Evolutionary conservation across 2,329 filamentous ascomycete genomes (phyloP).

Genomic region (Colletotrichum viniferum): DNA sequence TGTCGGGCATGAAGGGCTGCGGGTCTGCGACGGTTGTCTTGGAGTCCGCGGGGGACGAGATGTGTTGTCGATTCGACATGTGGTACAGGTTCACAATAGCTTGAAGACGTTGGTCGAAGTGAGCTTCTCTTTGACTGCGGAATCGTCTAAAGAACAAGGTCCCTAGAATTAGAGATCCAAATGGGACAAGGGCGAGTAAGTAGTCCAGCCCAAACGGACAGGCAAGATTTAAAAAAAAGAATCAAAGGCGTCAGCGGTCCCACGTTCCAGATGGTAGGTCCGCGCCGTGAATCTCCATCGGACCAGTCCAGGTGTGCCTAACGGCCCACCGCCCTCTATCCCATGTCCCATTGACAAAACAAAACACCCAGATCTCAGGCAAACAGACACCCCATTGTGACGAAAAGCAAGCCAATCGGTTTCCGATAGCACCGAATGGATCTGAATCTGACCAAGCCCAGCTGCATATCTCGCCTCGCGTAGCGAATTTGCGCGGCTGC

Average conservation of each 20-base stretch:
- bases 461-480: not conserved
- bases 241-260: slow-evolving; percentile 2
- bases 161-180: not conserved
- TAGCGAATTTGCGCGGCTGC: not conserved
- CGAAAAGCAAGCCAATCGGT: not conserved
- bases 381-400: not conserved
- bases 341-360: not conserved
- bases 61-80: not conserved
- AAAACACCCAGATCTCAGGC: not conserved
- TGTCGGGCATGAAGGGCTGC: not conserved
- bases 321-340: not conserved
- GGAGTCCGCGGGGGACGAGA: slow-evolving; percentile 1
- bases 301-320: not conserved
- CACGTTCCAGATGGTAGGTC: not conserved
- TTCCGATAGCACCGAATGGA: not conserved
- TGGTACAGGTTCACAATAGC: not conserved
- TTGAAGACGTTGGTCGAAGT: not conserved
- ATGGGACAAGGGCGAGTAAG: not conserved
- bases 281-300: not conserved
- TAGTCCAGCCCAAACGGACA: not conserved
- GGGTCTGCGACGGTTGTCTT: slow-evolving; percentile 8
- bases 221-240: not conserved
- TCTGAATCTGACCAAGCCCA: not conserved
- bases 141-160: not conserved
- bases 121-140: not conserved